These are phyloP conservation scores for Darksidea phi DNA, from an alignment of 495 filamentous ascomycete genomes.

Conservation along the genomic window DNA sequence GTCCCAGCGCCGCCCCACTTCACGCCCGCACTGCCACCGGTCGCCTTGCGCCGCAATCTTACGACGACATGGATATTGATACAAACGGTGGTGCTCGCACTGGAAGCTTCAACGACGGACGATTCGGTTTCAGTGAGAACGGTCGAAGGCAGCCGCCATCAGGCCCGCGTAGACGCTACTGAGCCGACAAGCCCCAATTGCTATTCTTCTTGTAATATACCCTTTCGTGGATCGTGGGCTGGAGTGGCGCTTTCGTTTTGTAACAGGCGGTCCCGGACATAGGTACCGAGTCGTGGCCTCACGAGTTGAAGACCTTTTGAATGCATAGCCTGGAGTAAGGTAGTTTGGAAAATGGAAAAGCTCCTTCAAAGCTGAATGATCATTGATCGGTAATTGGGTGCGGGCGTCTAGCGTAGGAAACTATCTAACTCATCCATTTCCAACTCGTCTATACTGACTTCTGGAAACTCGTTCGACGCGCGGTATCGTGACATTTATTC, in stretches of 20 bases:
- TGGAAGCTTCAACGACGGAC: conserved; percentile 35
- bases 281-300: too few relatives aligned
- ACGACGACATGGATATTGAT: conserved; percentile 43
- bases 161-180: conserved; percentile 20
- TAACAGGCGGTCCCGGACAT: too few relatives aligned
- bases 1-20: conserved; percentile 9
- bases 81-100: conserved; percentile 23
- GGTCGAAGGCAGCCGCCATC: conserved; percentile 4
- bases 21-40: conserved; percentile 6
- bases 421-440: too few relatives aligned
- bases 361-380: background rate
- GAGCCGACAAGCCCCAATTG: background rate
- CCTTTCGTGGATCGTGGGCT: background rate
- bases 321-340: conserved; percentile 2
- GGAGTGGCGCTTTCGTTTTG: too few relatives aligned
- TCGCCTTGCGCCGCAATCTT: conserved; percentile 1
- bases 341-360: background rate
- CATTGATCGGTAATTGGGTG: background rate
- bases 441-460: too few relatives aligned
- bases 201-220: conserved; percentile 10
- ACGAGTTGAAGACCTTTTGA: too few relatives aligned
- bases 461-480: too few relatives aligned
- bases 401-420: background rate
- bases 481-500: too few relatives aligned
- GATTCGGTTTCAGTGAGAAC: conserved; percentile 36